Evolutionary conservation across 2,329 filamentous ascomycete genomes (phyloP).

Genomic region (Fusarium oligoseptatum): DNA sequence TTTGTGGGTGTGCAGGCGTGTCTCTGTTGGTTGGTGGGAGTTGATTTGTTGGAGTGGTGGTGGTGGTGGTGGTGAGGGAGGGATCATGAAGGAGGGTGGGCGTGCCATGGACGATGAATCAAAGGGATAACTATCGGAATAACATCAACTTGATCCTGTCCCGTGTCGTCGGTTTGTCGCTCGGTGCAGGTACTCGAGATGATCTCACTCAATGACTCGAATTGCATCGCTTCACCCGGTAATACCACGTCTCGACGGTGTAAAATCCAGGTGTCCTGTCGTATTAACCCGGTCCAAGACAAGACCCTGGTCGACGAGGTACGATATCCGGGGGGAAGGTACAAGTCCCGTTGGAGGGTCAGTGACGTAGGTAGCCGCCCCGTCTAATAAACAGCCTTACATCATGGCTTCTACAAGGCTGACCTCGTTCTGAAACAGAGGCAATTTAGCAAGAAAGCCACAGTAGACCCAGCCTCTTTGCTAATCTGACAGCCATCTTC

Average conservation of each 20-base stretch:
- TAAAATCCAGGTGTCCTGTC: neutral
- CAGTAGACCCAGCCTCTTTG: neutral
- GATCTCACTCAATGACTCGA: conserved; percentile 21
- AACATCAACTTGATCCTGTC: neutral
- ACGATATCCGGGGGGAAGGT: conserved; percentile 27
- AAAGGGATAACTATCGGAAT: neutral
- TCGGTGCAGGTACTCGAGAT: conserved; percentile 14
- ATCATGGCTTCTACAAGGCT: conserved; percentile 36
- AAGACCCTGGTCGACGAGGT: conserved; percentile 6
- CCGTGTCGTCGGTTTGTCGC: neutral
- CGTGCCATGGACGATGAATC: neutral
- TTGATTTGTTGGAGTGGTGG: neutral
- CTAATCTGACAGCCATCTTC: neutral
- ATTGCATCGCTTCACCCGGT: neutral
- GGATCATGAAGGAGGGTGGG: conserved; percentile 20
- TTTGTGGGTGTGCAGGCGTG: conserved; percentile 33
- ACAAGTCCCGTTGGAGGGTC: neutral
- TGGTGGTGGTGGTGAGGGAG: neutral
- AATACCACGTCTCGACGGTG: neutral
- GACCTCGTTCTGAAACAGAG: conserved; percentile 10
- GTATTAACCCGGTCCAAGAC: neutral
- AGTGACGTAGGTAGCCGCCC: conserved; percentile 36
- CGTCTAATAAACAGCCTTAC: conserved; percentile 34
- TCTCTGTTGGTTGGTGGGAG: conserved; percentile 14
- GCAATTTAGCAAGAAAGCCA: neutral